These are phyloP conservation scores for Solanum chiquidenum DNA, from an alignment of 257 asterid genomes.

Conservation along the genomic window DNA sequence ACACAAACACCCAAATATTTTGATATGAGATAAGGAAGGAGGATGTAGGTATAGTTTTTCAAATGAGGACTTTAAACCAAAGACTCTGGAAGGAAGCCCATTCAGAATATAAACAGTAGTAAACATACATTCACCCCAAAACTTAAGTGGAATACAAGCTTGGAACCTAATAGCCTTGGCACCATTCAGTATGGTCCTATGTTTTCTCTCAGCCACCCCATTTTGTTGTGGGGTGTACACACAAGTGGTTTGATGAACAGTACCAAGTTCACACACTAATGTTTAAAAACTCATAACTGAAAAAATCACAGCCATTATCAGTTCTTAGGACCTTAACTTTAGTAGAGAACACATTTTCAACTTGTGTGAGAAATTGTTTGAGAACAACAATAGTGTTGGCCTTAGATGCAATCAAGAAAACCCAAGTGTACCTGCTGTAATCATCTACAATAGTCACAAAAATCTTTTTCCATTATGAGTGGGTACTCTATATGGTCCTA, in stretches of 20 bases:
- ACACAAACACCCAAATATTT: too few relatives aligned
- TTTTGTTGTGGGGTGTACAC: background rate
- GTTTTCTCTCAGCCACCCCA: background rate
- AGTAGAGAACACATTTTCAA: background rate
- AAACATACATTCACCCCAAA: background rate
- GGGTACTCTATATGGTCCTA: background rate
- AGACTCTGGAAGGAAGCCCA: background rate
- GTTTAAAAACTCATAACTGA: background rate
- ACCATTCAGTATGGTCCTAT: too few relatives aligned
- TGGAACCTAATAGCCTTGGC: background rate
- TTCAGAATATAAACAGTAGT: too few relatives aligned
- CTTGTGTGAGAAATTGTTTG: background rate
- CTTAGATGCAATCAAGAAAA: too few relatives aligned
- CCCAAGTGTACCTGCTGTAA: background rate
- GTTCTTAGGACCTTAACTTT: background rate
- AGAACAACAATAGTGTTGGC: background rate
- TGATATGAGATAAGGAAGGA: background rate
- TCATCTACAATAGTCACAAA: background rate
- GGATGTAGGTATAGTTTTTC: background rate
- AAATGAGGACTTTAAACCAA: background rate
- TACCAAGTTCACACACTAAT: background rate
- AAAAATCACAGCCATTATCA: too few relatives aligned
- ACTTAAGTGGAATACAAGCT: background rate
- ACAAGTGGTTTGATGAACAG: background rate
- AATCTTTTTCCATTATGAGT: background rate